Base-by-base conservation (phyloP, 1,284 basidiomycete genomes). In the Ganoderma leucocontextum region DNA sequence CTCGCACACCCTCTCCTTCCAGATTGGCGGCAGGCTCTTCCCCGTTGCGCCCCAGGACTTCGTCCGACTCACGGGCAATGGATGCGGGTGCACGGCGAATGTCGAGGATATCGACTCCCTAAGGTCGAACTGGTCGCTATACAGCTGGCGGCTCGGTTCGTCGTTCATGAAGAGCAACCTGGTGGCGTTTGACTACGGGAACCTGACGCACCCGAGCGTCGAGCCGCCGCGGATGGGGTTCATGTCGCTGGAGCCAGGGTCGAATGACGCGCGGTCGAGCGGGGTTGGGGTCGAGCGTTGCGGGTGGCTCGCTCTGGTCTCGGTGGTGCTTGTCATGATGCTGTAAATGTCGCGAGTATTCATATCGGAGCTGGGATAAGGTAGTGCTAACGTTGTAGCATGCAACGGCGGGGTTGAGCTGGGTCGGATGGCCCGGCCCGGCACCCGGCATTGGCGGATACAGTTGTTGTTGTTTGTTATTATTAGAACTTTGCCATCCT, bases 1-100 rank as follows among this genome's bases (percentile, higher is more conserved):
- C 44, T 22, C 44, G 44, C 44, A 47, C 44, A 47, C 44, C n/a
- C 44, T 47, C 44, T 47, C 44, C 44, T 47, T 47, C 44, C 44
- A 47, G 25, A 33, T 53, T 25, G 52, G 52, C 25, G 52, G 52
- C 52, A 53, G 13, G 25, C 25, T 53, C 52, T 33, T 53, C 44
- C n/a, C 44, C 44, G 9, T 47, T n/a, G 44, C 44, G n/a, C n/a
- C 44, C n/a, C 44, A 47, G 44, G 44, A 47, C 44, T 10, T 47
- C n/a, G 19, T 47, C n/a, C 29, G 2, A 29, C 29, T 29, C 39
- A 22, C n/a, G n/a, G n/a, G n/a, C 8, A 47, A n/a, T 4, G 10
- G 44, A 7, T 1, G 44, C 2, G 44, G 44, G 44, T 47, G 44
- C 44, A 7, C 9, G n/a, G 44, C n/a, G 44, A 47, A 22, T n/a